A percentile compares a stretch with the other conserved stretches of the same genome.
Conservation (phyloP, 768 basidiomycete genomes). For the Lactarius sanguifluus region DNA sequence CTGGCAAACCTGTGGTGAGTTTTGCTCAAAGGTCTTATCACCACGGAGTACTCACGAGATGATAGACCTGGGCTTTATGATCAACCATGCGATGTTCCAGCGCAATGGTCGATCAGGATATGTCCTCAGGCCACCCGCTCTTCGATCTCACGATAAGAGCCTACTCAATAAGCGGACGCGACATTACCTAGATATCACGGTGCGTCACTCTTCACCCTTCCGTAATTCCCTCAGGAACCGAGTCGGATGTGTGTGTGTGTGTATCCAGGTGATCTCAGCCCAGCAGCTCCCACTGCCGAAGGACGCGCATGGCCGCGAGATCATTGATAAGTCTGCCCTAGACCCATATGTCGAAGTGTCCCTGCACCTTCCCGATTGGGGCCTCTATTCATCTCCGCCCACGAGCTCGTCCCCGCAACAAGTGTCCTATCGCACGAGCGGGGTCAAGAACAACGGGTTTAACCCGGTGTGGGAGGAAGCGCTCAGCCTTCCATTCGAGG, state of each 20-base stretch:
- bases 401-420: slow-evolving; percentile 43
- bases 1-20: slow-evolving; percentile 93
- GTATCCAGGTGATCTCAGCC: slow-evolving; percentile 70
- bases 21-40: neutral
- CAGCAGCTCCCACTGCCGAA: slow-evolving; percentile 83
- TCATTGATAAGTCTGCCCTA: slow-evolving; percentile 52
- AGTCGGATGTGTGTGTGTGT: neutral
- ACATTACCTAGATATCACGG: slow-evolving; percentile 65
- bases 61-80: slow-evolving; percentile 82
- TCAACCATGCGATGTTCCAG: slow-evolving; percentile 96
- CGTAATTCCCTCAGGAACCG: slow-evolving; percentile 5
- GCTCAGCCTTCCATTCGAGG: slow-evolving; percentile 70
- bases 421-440: slow-evolving; percentile 55
- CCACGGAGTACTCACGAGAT: slow-evolving; percentile 11
- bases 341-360: slow-evolving; percentile 85
- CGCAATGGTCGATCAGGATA: slow-evolving; percentile 87
- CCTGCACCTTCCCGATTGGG: slow-evolving; percentile 75
- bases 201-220: slow-evolving; percentile 35
- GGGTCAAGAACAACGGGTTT: slow-evolving; percentile 85
- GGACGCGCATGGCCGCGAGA: slow-evolving; percentile 61
- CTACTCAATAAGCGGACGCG: slow-evolving; percentile 51
- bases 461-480: slow-evolving; percentile 86
- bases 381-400: slow-evolving; percentile 36
- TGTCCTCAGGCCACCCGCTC: slow-evolving; percentile 81
- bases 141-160: slow-evolving; percentile 66